These are phyloP conservation scores for Blastobotrys terrestris DNA, from an alignment of 805 yeast species.

Conservation along the genomic window DNA sequence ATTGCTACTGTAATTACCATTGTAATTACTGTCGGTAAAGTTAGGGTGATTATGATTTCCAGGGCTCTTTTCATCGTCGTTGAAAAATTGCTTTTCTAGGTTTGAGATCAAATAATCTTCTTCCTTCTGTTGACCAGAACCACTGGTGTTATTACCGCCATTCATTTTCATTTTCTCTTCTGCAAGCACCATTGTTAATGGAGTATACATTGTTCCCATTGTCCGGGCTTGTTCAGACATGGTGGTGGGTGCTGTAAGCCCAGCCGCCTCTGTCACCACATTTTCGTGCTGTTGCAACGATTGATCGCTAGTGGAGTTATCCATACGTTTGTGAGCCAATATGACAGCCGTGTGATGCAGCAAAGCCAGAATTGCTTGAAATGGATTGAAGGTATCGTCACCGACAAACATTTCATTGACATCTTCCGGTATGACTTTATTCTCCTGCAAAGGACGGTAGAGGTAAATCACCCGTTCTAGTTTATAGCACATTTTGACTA, in stretches of 20 bases:
- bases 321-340: conserved; percentile 30
- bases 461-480: conserved; percentile 35
- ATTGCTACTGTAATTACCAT: background rate
- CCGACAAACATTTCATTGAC: conserved; percentile 24
- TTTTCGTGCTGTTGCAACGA: conserved; percentile 12
- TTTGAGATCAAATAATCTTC: background rate
- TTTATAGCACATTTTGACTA: conserved; percentile 30
- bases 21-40: background rate
- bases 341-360: conserved; percentile 28
- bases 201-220: conserved; percentile 13
- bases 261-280: conserved; percentile 11
- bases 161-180: conserved; percentile 13
- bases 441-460: conserved; percentile 31
- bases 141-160: background rate
- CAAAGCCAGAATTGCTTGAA: conserved; percentile 24
- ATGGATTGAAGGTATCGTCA: conserved; percentile 23
- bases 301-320: conserved; percentile 4
- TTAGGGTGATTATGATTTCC: background rate
- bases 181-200: conserved; percentile 18
- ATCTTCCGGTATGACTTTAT: conserved; percentile 19
- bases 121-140: background rate
- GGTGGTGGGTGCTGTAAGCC: conserved; percentile 11
- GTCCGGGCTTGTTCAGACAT: conserved; percentile 5
- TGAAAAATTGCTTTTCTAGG: background rate
- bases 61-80: background rate